A percentile compares a stretch with the other conserved stretches of the same genome.
phyloP scores from a whole-genome alignment of 257 asterid species.

The Solanum chmielewskii region DNA sequence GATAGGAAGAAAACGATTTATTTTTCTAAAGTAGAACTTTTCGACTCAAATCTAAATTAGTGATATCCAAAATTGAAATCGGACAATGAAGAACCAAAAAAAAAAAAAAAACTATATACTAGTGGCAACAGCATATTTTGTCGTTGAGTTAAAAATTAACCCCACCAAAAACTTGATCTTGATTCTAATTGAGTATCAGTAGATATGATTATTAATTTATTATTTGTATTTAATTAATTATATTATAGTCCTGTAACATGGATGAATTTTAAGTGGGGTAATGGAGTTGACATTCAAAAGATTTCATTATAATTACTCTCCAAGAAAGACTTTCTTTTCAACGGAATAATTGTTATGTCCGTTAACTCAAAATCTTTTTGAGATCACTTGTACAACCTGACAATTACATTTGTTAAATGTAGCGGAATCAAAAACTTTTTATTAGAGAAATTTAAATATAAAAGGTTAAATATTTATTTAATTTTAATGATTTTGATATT shows the following conservation, averaged over 20 bases:
- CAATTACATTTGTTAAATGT: neutral
- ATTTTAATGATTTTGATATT: no score
- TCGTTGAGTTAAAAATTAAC: neutral
- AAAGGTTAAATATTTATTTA: neutral
- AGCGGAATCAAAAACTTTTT: neutral
- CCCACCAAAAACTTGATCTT: neutral
- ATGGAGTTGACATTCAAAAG: slow-evolving; percentile 67
- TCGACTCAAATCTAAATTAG: rapidly evolving
- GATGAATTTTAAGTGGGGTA: slow-evolving; percentile 4
- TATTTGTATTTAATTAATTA: slow-evolving; percentile 17
- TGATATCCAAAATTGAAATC: neutral
- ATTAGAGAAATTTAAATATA: neutral
- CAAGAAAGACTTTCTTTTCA: slow-evolving; percentile 10
- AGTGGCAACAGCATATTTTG: slow-evolving; percentile 44
- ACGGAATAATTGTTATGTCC: slow-evolving; percentile 3
- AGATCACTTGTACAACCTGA: neutral
- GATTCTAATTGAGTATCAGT: slow-evolving; percentile 6
- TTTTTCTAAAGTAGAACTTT: rapidly evolving
- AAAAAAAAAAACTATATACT: neutral
- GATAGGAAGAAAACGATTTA: no score
- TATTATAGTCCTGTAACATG: slow-evolving; percentile 10
- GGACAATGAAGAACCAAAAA: neutral
- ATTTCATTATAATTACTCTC: slow-evolving; percentile 18
- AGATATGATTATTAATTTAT: neutral
- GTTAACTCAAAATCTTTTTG: slow-evolving; percentile 19